Base-by-base conservation (phyloP, 805 yeast species). In the Candida insectalens region DNA sequence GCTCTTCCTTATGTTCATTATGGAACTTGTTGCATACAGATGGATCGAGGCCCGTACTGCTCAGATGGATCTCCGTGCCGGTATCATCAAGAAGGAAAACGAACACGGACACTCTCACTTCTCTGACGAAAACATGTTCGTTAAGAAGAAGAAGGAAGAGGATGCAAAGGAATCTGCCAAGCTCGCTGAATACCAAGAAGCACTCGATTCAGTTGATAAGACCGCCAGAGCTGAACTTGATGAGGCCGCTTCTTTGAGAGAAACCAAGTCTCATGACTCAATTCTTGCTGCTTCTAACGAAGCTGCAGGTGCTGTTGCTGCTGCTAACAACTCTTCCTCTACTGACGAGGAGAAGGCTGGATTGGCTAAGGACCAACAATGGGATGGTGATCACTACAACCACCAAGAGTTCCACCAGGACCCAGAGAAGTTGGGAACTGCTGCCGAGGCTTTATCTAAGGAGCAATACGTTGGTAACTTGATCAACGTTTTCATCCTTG, bases 401-500 rank as follows among this genome's bases (percentile, higher is more conserved):
- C 74, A 69, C 39, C 67, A 64, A 2, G 39, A 41, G 4, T 61
- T 55, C 5, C 66, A 61, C 39, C 50, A 67, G 47, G 72, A 68
- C 49, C 65, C 61, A 6, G 72, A 66, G 39, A 54, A 49, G 13
- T 27, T 65, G 48, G 61, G 50, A 59, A 66, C 57, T 49, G 58
- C 40, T 53, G 67, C 42, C 4, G 41, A 52, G 26, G 54, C 55
- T 27, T 30, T 42, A 3, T 33, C 31, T 22, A 34, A 33, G 21
- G 48, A 35, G 49, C 55, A 59, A 27, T 76, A 73, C 49, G 60
- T 67, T 25, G 75, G 74, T 25, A 79, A 77, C 51, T 47, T 79
- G 12, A 48, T 77, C 7, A 57, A 70, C 9, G 68, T 74, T 1
- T 67, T 74, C 32, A 70, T 78, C 23, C 58, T 82, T 39, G 95